Conservation (phyloP, 352 stramenopile species). For the Paralagenidium karlingii region DNA sequence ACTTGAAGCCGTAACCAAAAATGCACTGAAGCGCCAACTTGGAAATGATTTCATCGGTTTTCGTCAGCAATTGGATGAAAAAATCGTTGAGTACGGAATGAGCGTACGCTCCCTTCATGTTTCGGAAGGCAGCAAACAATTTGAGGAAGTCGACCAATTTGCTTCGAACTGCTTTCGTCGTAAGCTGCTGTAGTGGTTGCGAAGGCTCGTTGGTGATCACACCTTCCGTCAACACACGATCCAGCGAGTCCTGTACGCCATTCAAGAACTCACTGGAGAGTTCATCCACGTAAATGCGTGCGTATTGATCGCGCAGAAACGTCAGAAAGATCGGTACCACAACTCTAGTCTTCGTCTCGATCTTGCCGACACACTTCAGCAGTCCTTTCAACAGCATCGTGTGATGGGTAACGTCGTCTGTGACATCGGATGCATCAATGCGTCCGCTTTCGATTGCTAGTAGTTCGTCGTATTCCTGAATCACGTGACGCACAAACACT, state of each 20-base stretch:
- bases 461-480: background rate
- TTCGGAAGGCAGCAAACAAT: conserved; percentile 70
- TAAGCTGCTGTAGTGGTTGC: conserved; percentile 16
- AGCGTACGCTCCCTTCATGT: conserved; percentile 80
- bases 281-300: conserved; percentile 59
- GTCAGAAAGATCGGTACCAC: conserved; percentile 75
- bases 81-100: conserved; percentile 62
- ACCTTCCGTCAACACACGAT: conserved; percentile 17
- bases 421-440: conserved; percentile 26
- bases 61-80: conserved; percentile 85
- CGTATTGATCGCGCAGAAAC: conserved; percentile 77
- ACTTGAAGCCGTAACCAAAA: conserved; percentile 73
- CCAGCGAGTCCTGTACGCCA: conserved; percentile 33
- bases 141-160: conserved; percentile 77
- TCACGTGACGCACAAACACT: background rate
- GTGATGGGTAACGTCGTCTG: conserved; percentile 63
- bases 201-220: conserved; percentile 1
- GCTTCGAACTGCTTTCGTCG: conserved; percentile 59
- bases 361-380: conserved; percentile 50
- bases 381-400: conserved; percentile 70
- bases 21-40: conserved; percentile 81
- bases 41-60: conserved; percentile 77
- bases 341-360: conserved; percentile 80
- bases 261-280: conserved; percentile 21
- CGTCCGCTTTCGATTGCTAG: conserved; percentile 26